These are phyloP conservation scores for Aotearoamyces nothofagi DNA, from an alignment of 2,329 filamentous ascomycete species.

Conservation along the genomic window DNA sequence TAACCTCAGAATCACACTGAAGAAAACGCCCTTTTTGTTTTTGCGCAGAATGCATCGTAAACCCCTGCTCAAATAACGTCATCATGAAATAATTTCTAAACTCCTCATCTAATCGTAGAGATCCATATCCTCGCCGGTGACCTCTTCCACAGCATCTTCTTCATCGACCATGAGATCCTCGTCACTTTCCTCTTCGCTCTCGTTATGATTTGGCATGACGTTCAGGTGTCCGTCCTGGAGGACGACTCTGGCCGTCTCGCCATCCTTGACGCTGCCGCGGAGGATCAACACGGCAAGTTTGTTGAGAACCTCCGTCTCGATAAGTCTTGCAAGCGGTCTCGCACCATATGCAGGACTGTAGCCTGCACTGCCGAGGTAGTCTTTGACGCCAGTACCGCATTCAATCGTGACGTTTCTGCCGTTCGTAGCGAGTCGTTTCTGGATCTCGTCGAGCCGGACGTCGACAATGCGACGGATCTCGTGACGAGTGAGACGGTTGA, in stretches of 20 bases:
- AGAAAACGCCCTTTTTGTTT: no score
- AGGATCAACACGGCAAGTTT: constrained; percentile 82
- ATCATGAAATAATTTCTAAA: no score
- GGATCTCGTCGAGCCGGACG: constrained; percentile 72
- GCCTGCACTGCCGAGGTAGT: constrained; percentile 80
- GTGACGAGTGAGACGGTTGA: constrained; percentile 80
- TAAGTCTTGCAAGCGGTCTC: constrained; percentile 71
- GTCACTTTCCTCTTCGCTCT: constrained; percentile 56
- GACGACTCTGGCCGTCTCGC: constrained; percentile 67
- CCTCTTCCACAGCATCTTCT: constrained; percentile 38
- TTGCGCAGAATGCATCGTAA: no score
- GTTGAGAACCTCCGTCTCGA: constrained; percentile 96
- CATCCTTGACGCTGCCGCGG: constrained; percentile 69
- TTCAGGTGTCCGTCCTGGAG: constrained; percentile 66
- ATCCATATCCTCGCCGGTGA: constrained; percentile 39
- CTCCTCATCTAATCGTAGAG: constrained; percentile 25
- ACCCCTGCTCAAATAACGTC: no score
- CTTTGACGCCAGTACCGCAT: constrained; percentile 74
- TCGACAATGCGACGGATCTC: constrained; percentile 97
- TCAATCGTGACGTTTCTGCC: constrained; percentile 72
- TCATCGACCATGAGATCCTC: constrained; percentile 49
- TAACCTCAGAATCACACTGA: no score
- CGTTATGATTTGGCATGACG: constrained; percentile 74
- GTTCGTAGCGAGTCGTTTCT: constrained; percentile 78
- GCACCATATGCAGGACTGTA: constrained; percentile 96